phyloP scores from a whole-genome alignment of 2,329 filamentous ascomycete species.

The Aquanectria penicillioides region DNA sequence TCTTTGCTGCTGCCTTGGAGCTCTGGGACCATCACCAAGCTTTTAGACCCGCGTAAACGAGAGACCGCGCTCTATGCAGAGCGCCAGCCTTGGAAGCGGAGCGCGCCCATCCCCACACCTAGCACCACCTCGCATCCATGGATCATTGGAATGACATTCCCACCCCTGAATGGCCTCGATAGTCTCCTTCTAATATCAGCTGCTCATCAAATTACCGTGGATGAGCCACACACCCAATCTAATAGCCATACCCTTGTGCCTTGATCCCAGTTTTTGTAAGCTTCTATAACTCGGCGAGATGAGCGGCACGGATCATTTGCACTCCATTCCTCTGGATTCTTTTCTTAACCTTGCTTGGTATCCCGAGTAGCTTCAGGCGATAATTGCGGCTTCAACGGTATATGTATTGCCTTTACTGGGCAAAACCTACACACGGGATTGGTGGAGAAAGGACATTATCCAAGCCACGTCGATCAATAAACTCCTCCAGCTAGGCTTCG shows the following conservation, averaged over 20 bases:
- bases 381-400: too few species aligned
- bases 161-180: background rate
- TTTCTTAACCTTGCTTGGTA: too few species aligned
- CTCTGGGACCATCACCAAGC: too few species aligned
- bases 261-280: background rate
- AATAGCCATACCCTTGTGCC: background rate
- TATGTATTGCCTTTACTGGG: too few species aligned
- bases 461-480: too few species aligned
- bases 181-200: background rate
- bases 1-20: background rate
- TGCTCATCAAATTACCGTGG: background rate
- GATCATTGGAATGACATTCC: background rate
- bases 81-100: background rate
- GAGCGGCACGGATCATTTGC: background rate
- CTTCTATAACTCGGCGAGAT: background rate
- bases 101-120: constrained; percentile 4
- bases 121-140: background rate
- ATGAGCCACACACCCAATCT: background rate
- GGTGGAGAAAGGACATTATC: too few species aligned
- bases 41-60: too few species aligned
- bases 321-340: too few species aligned
- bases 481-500: too few species aligned
- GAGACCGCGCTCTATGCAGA: constrained; percentile 8
- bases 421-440: too few species aligned
- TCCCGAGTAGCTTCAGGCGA: too few species aligned